These are phyloP conservation scores for Rhazya stricta DNA, from an alignment of 257 asterid genomes.

Conservation along the genomic window DNA sequence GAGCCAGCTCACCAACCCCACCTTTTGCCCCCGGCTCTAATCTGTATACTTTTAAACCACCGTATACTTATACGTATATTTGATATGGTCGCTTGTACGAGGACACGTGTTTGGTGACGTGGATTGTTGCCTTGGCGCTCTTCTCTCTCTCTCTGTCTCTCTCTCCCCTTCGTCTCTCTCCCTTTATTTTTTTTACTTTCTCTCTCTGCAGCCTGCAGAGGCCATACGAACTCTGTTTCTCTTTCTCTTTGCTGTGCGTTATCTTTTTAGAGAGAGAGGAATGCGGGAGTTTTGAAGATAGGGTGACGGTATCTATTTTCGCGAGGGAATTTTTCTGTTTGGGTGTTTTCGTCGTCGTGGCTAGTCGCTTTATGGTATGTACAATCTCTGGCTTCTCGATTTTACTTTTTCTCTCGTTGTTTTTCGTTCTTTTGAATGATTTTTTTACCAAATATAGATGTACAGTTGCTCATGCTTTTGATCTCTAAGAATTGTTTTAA, in stretches of 20 bases:
- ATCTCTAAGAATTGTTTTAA: background rate
- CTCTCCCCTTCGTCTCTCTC: constrained; percentile 5
- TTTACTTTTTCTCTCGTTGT: background rate
- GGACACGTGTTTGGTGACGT: constrained; percentile 92
- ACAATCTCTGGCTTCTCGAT: background rate
- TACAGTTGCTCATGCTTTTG: background rate
- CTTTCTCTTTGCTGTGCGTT: background rate
- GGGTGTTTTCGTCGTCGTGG: background rate
- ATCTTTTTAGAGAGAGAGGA: constrained; percentile 21
- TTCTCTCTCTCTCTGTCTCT: constrained; percentile 11
- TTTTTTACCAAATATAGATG: background rate
- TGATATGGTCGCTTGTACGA: constrained; percentile 5
- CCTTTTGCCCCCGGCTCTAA: constrained; percentile 15
- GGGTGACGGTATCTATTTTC: background rate
- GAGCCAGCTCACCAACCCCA: constrained; percentile 56
- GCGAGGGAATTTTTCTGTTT: background rate
- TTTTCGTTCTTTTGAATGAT: background rate
- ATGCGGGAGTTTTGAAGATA: constrained; percentile 22
- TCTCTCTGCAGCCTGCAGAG: constrained; percentile 42
- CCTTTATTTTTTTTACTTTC: constrained; percentile 20
- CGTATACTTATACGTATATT: background rate
- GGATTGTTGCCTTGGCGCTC: constrained; percentile 69
- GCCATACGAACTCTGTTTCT: constrained; percentile 28
- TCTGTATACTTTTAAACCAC: constrained; percentile 12
- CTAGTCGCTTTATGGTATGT: constrained; percentile 11